phyloP scores from a whole-genome alignment of 176 grass and related monocot species.

The Dendrocalamus sinicus region DNA sequence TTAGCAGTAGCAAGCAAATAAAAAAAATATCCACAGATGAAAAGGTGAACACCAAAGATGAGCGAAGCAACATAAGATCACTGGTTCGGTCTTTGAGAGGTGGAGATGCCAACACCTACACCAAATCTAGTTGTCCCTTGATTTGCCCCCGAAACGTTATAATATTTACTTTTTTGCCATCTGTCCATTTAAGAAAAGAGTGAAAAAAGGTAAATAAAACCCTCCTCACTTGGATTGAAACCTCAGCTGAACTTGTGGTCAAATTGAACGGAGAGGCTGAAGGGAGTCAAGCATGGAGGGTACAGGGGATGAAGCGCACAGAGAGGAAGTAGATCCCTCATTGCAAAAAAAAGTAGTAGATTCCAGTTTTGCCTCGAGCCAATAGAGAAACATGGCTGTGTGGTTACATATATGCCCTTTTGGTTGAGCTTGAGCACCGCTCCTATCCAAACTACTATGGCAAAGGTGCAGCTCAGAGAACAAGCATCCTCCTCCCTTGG shows the following conservation, averaged over 20 bases:
- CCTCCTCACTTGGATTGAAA: constrained; percentile 1
- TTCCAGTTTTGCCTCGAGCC: not conserved
- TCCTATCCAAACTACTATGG: not conserved
- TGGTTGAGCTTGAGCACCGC: not conserved
- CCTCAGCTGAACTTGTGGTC: not conserved
- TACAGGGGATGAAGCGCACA: not conserved
- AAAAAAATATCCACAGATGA: not conserved
- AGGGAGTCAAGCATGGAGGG: not conserved
- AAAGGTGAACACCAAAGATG: constrained; percentile 29
- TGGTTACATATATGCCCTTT: not conserved
- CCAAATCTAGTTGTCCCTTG: constrained; percentile 15
- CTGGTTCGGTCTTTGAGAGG: not conserved
- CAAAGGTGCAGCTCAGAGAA: not conserved
- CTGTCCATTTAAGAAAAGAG: constrained; percentile 28
- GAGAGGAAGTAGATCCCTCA: not conserved
- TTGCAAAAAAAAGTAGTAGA: not conserved
- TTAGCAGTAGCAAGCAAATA: constrained; percentile 36
- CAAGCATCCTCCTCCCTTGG: not conserved
- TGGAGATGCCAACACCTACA: not conserved
- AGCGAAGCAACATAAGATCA: not conserved
- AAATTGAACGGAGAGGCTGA: not conserved
- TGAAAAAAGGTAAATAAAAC: constrained; percentile 20
- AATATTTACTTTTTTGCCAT: not conserved
- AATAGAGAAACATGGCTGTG: constrained; percentile 7
- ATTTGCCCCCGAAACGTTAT: not conserved